phyloP scores from a whole-genome alignment of 768 basidiomycete genomes.

The Mycena alexandri region DNA sequence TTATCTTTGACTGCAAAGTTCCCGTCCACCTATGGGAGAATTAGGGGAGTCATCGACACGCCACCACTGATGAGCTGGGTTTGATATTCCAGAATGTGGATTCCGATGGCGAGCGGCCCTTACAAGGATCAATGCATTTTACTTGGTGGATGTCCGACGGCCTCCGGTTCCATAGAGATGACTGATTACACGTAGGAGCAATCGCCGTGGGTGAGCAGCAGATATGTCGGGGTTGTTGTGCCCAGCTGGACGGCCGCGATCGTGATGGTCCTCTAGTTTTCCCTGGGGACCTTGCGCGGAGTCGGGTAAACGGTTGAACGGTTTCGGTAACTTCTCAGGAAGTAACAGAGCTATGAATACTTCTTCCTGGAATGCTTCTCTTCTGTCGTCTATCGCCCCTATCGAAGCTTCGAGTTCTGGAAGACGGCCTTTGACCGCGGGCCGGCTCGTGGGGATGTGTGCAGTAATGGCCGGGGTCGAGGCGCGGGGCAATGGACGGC shows the following conservation, averaged over 20 bases:
- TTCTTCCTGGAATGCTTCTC: conserved; percentile 2
- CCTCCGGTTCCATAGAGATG: conserved; percentile 26
- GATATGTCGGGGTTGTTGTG: conserved; percentile 12
- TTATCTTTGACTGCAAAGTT: not conserved
- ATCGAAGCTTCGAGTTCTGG: conserved; percentile 1
- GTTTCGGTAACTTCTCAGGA: not conserved
- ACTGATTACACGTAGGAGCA: conserved; percentile 27
- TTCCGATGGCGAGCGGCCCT: conserved; percentile 23
- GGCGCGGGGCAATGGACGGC: too few relatives aligned
- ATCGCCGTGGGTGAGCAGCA: conserved; percentile 1
- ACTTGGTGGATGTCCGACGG: conserved; percentile 8
- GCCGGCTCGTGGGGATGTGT: conserved; percentile 4
- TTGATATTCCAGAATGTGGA: conserved; percentile 28
- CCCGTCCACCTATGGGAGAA: conserved; percentile 28
- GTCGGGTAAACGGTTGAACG: not conserved
- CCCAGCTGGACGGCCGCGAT: conserved; percentile 12
- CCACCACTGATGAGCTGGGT: conserved; percentile 8
- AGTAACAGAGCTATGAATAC: conserved; percentile 3
- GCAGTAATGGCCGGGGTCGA: too few relatives aligned
- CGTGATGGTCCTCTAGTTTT: not conserved
- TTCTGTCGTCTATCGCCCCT: conserved; percentile 25
- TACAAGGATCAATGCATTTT: conserved; percentile 21
- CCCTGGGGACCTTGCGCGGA: not conserved
- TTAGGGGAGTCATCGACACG: conserved; percentile 9
- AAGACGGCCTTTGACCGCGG: conserved; percentile 11